Evolutionary conservation across 2,329 filamentous ascomycete genomes (phyloP).

Genomic region (Xylariales sp.): DNA sequence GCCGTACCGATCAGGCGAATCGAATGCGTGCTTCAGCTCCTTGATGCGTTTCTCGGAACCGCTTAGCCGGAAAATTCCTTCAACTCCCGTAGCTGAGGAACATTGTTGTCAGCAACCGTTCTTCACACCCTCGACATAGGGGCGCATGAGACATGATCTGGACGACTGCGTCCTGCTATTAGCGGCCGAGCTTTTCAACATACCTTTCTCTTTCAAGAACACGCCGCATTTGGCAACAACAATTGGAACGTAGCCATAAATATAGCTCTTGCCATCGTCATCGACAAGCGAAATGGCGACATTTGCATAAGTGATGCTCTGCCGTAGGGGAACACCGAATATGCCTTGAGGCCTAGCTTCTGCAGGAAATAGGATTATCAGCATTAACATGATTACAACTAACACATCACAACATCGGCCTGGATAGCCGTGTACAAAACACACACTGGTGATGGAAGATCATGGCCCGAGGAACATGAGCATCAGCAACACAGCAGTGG

Average conservation of each 20-base stretch:
- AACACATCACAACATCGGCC: too few species aligned
- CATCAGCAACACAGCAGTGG: too few species aligned
- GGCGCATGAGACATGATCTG: too few species aligned
- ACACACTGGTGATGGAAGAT: too few species aligned
- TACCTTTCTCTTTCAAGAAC: slow-evolving; percentile 96
- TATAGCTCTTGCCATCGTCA: slow-evolving; percentile 89
- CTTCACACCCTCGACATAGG: too few species aligned
- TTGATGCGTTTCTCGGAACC: slow-evolving; percentile 98
- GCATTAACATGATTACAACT: too few species aligned
- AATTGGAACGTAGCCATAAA: slow-evolving; percentile 97
- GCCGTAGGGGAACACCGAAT: slow-evolving; percentile 87
- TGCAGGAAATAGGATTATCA: too few species aligned
- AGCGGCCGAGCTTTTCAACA: too few species aligned
- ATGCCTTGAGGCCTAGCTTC: slow-evolving; percentile 65
- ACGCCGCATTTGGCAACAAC: slow-evolving; percentile 98
- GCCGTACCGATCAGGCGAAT: slow-evolving; percentile 91
- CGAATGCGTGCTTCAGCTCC: slow-evolving; percentile 85
- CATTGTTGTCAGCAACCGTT: too few species aligned
- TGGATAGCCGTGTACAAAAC: too few species aligned
- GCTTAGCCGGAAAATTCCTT: slow-evolving; percentile 93
- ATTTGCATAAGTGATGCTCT: slow-evolving; percentile 96
- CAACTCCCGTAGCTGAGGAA: slow-evolving; percentile 77
- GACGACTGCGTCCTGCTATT: too few species aligned
- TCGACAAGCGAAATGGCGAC: slow-evolving; percentile 96
- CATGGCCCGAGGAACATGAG: too few species aligned